Base-by-base conservation (phyloP, 2,329 filamentous ascomycete genomes). In the Colletotrichum karsti region DNA sequence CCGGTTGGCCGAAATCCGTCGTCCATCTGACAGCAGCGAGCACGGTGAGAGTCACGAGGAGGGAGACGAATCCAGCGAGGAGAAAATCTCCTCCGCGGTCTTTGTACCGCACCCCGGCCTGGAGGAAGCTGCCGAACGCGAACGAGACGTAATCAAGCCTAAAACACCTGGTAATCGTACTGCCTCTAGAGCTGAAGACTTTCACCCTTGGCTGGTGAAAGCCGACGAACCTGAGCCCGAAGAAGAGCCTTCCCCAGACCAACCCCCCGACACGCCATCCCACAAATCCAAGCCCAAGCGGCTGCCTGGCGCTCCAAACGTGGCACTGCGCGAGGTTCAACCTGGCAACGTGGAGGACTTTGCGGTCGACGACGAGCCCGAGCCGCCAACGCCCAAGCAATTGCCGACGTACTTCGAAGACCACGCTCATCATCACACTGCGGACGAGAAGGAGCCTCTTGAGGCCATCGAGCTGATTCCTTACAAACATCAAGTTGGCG, bases 401-500 rank as follows among this genome's bases (percentile, higher is more conserved):
- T 70, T 72, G 75, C 59, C 76, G 80, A 42, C 80, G 77, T 65
- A 76, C 78, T 65, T 76, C 72, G 81, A 84, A 70, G 85, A 88
- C 48, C 77, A 84, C 72, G 77, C 84, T 54, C 84, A 87, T 75
- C 85, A 87, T 42, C 82, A 86, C 61, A 83, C 88, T 69, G 82
- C 20, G 10, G 81, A 76, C 20, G 74, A 85, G 71, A 83, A 86
- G 77, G 79, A 86, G 72, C 94, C 95, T 3, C 85, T 97, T 28
- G 93, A 95, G 70, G 95, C 95, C 30, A 97, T 99, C 72, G 95
- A 98, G 79, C 85, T 99, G 68, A 97, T 98, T 75, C 96, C 96
- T 2, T 99, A 98, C 81, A 93, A 94, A 72, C 96, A 99, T 80
- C 96, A 99, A 80, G 96, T 99, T 62, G 96, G 96, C 66, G 96